A percentile compares a stretch with the other conserved stretches of the same genome.
Evolutionary conservation across 306 rosid genomes (phyloP).

Genomic region (Castanea mollissima): DNA sequence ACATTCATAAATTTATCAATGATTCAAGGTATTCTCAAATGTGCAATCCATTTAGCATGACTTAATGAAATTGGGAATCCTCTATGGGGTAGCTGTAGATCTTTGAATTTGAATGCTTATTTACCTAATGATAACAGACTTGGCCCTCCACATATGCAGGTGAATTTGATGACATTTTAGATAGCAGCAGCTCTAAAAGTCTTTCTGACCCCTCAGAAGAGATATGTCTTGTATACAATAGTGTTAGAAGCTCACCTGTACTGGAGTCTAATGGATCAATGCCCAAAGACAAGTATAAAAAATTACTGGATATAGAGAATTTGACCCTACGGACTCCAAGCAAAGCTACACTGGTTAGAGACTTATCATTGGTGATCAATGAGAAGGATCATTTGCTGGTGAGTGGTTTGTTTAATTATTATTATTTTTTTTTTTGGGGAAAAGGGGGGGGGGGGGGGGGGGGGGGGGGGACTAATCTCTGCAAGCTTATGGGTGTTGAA

Average conservation of each 20-base stretch:
- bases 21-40: neutral
- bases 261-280: conserved; percentile 71
- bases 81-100: neutral
- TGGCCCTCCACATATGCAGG: conserved; percentile 47
- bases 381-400: conserved; percentile 77
- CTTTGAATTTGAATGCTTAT: conserved; percentile 7
- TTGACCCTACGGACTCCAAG: conserved; percentile 83
- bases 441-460: rapidly evolving
- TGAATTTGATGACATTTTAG: conserved; percentile 87
- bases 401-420: conserved; percentile 16
- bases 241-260: conserved; percentile 33
- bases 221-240: conserved; percentile 53
- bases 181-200: conserved; percentile 45
- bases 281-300: conserved; percentile 42
- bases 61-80: neutral
- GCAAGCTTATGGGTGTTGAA: conserved; percentile 6
- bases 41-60: neutral
- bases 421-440: neutral
- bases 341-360: conserved; percentile 61
- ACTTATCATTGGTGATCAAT: conserved; percentile 58
- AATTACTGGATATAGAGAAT: conserved; percentile 65
- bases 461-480: neutral
- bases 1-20: neutral
- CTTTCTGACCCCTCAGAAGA: conserved; percentile 53
- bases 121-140: conserved; percentile 6